phyloP scores from a whole-genome alignment of 768 basidiomycete species.

The Hysterangium stoloniferum region DNA sequence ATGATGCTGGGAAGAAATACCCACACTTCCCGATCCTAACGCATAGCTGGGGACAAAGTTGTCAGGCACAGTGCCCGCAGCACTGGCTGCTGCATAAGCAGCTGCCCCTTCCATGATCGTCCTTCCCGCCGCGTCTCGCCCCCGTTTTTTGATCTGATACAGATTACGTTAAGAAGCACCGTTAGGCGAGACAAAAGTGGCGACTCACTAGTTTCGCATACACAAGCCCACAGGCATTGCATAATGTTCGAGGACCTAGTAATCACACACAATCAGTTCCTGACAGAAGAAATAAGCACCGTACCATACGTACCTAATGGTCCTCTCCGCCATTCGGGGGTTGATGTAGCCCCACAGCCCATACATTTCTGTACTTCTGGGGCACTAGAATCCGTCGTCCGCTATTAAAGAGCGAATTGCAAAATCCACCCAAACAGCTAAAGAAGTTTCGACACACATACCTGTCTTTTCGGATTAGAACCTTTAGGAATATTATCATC shows the following conservation, averaged over 20 bases:
- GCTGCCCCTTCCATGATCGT: conserved; percentile 8
- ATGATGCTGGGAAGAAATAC: not conserved
- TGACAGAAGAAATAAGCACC: not conserved
- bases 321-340: conserved; percentile 81
- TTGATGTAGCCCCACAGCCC: conserved; percentile 76
- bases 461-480: not conserved
- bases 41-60: not conserved
- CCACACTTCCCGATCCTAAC: too few species aligned
- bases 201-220: conserved; percentile 74
- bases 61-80: not conserved
- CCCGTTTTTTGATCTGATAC: conserved; percentile 8
- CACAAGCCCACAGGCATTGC: conserved; percentile 81
- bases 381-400: conserved; percentile 33
- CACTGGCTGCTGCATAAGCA: not conserved
- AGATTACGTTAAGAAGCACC: not conserved
- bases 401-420: not conserved
- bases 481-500: not conserved
- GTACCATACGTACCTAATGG: conserved; percentile 57
- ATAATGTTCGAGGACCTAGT: conserved; percentile 71
- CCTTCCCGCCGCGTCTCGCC: not conserved
- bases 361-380: conserved; percentile 68
- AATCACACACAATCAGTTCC: conserved; percentile 12
- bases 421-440: too few species aligned
- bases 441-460: not conserved
- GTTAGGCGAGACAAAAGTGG: not conserved